phyloP scores from a whole-genome alignment of 805 yeast species.

The Candida glaebosa region DNA sequence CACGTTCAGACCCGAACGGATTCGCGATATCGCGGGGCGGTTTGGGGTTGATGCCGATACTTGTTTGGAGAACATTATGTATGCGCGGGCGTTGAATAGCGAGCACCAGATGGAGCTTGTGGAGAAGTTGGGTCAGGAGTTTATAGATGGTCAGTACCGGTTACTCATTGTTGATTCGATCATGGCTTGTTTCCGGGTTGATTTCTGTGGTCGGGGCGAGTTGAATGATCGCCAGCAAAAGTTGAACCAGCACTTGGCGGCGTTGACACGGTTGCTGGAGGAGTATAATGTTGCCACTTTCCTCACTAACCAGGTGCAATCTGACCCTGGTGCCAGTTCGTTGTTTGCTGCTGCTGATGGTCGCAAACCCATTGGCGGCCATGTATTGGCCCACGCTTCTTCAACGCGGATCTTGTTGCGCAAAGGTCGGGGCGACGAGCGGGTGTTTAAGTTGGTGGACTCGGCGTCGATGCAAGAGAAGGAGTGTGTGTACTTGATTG shows the following conservation, averaged over 20 bases:
- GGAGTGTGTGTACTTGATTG: slow-evolving; percentile 14
- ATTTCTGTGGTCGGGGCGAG: slow-evolving; percentile 15
- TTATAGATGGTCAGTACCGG: slow-evolving; percentile 13
- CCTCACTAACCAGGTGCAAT: slow-evolving; percentile 16
- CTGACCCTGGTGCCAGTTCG: slow-evolving; percentile 16
- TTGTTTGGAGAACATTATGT: slow-evolving; percentile 95
- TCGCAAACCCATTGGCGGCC: slow-evolving; percentile 15
- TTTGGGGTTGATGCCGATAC: slow-evolving; percentile 91
- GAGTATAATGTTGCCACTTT: slow-evolving; percentile 15
- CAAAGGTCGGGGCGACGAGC: slow-evolving; percentile 15
- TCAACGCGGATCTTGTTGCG: slow-evolving; percentile 14
- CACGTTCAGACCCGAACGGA: slow-evolving; percentile 88
- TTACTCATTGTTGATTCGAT: slow-evolving; percentile 14
- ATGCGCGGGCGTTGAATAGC: slow-evolving; percentile 56
- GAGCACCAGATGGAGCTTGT: slow-evolving; percentile 15
- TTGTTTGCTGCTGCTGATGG: slow-evolving; percentile 16
- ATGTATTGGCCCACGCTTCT: slow-evolving; percentile 15
- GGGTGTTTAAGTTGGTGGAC: slow-evolving; percentile 15
- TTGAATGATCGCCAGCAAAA: slow-evolving; percentile 16
- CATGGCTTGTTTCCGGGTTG: slow-evolving; percentile 16
- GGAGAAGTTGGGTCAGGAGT: slow-evolving; percentile 13
- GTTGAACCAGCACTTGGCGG: slow-evolving; percentile 14
- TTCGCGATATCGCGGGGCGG: slow-evolving; percentile 85
- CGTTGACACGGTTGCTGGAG: slow-evolving; percentile 12
- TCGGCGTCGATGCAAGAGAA: slow-evolving; percentile 16